Conservation (phyloP, 2,329 filamentous ascomycete species). For the Sporothrix curviconia region DNA sequence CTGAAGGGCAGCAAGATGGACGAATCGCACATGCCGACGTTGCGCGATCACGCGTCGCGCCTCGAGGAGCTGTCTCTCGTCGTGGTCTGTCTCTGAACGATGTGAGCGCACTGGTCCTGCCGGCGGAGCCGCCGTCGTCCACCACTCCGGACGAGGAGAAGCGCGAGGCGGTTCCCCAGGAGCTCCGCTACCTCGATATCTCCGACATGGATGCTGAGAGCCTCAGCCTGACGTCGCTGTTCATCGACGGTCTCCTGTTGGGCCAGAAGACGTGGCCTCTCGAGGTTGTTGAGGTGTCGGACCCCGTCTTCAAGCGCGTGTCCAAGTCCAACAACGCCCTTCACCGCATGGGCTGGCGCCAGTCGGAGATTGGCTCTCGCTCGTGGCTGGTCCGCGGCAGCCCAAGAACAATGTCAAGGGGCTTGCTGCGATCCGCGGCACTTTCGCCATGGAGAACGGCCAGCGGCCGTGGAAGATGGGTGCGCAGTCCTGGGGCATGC, state of each 20-base stretch:
- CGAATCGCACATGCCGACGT: constrained; percentile 53
- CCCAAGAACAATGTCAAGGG: constrained; percentile 37
- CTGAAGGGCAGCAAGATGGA: constrained; percentile 69
- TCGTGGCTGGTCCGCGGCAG: constrained; percentile 60
- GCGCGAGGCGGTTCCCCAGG: constrained; percentile 46
- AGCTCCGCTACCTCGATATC: constrained; percentile 69
- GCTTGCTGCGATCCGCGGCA: not conserved
- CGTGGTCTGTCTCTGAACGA: constrained; percentile 60
- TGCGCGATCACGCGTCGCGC: constrained; percentile 61
- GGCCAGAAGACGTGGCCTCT: constrained; percentile 57
- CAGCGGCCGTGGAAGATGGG: constrained; percentile 74
- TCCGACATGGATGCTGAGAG: constrained; percentile 61
- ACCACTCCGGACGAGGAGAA: constrained; percentile 11
- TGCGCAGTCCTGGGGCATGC: constrained; percentile 76
- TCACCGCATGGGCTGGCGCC: constrained; percentile 59
- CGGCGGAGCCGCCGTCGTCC: constrained; percentile 31
- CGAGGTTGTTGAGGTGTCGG: constrained; percentile 68
- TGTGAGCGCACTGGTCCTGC: constrained; percentile 58
- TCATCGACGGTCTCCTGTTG: constrained; percentile 49
- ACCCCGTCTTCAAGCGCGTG: constrained; percentile 59
- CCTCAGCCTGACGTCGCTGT: constrained; percentile 49
- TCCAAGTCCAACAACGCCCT: constrained; percentile 57
- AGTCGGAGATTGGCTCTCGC: constrained; percentile 60
- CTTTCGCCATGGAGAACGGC: constrained; percentile 35
- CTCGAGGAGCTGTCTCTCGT: constrained; percentile 69